Conservation (phyloP, 768 basidiomycete species). For the Psilocybe cyanescens region DNA sequence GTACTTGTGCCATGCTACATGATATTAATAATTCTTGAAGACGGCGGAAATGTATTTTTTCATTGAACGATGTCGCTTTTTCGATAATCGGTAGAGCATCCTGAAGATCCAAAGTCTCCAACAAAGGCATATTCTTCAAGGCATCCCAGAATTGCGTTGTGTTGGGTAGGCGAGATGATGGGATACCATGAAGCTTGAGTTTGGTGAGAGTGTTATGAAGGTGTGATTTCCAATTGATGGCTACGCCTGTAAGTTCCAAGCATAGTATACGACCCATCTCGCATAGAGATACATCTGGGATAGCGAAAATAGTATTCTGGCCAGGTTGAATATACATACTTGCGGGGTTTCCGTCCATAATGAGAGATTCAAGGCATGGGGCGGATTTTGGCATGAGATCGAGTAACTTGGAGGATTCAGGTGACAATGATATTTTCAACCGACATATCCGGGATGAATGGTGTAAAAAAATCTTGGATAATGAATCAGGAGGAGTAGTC, state of each 20-base stretch:
- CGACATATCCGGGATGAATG: not conserved
- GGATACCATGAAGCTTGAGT: not conserved
- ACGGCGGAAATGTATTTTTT: not conserved
- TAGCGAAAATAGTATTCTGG: not conserved
- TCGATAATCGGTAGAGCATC: not conserved
- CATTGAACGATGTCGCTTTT: no score
- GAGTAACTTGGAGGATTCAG: not conserved
- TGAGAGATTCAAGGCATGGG: constrained; percentile 2
- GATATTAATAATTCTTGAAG: not conserved
- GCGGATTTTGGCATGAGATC: constrained; percentile 1
- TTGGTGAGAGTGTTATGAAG: not conserved
- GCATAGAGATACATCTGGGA: not conserved
- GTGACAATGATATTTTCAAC: not conserved
- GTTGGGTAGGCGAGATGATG: not conserved
- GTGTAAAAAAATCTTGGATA: not conserved
- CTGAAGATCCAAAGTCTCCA: constrained; percentile 4
- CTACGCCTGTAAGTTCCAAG: constrained; percentile 1
- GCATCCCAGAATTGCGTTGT: constrained; percentile 3
- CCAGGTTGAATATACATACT: no score
- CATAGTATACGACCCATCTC: constrained; percentile 2
- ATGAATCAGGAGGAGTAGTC: not conserved
- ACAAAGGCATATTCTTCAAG: not conserved
- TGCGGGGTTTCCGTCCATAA: not conserved
- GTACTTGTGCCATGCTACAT: not conserved
- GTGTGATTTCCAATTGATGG: constrained; percentile 5